Percentiles rank a stretch among this genome's conserved stretches.
Conservation (phyloP, 768 basidiomycete species). For the Lentinula lateritia region DNA sequence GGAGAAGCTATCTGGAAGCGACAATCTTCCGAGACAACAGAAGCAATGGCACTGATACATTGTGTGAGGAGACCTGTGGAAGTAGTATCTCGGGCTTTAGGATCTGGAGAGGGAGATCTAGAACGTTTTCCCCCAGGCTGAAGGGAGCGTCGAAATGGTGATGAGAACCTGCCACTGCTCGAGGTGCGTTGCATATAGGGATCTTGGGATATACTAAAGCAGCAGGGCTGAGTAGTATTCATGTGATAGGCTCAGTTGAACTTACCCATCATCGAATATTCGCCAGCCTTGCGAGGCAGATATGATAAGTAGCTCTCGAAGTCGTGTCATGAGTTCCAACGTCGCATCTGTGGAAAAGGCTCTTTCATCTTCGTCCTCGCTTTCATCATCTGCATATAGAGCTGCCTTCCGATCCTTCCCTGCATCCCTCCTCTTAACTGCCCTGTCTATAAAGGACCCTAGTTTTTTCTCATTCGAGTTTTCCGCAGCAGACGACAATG, state of each 20-base stretch:
- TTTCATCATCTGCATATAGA: slow-evolving; percentile 32
- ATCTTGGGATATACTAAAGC: background rate
- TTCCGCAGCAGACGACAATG: slow-evolving; percentile 22
- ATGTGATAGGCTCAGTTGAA: background rate
- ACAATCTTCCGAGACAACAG: slow-evolving; percentile 67
- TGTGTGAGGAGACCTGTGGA: slow-evolving; percentile 51
- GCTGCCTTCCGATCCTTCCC: slow-evolving; percentile 6
- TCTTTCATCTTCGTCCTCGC: slow-evolving; percentile 40
- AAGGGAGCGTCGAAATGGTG: slow-evolving; percentile 41
- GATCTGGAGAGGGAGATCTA: slow-evolving; percentile 45
- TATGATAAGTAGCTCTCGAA: slow-evolving; percentile 55
- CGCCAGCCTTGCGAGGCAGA: slow-evolving; percentile 55
- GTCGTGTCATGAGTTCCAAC: slow-evolving; percentile 55
- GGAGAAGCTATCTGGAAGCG: slow-evolving; percentile 56
- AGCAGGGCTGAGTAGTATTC: background rate
- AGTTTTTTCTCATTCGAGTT: slow-evolving; percentile 26
- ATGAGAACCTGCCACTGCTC: slow-evolving; percentile 22
- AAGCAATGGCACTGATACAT: slow-evolving; percentile 57
- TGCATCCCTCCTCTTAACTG: slow-evolving; percentile 24
- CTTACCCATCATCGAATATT: slow-evolving; percentile 54
- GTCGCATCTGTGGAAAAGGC: slow-evolving; percentile 62
- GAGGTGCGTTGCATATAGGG: background rate
- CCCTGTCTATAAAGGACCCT: slow-evolving; percentile 37
- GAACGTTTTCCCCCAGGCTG: slow-evolving; percentile 38
- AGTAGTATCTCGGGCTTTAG: slow-evolving; percentile 16